Percentiles rank a stretch among this genome's conserved stretches.
Conservation (phyloP, 2,329 filamentous ascomycete species). For the Rasamsonia emersonii region DNA sequence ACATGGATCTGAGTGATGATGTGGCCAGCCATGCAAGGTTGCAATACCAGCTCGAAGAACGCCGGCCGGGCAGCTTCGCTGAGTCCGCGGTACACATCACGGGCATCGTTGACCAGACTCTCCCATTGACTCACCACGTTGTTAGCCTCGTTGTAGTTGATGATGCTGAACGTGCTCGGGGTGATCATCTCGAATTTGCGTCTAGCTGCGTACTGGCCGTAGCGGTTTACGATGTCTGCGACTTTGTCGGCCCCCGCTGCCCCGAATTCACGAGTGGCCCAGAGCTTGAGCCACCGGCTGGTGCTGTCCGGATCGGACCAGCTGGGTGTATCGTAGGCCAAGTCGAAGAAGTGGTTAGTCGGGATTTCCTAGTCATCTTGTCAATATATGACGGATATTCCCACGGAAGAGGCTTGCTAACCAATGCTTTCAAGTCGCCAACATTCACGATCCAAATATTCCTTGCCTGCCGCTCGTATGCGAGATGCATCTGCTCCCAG, state of each 20-base stretch:
- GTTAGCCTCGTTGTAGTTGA: constrained; percentile 59
- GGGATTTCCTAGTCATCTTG: too few relatives aligned
- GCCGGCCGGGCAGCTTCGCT: constrained; percentile 44
- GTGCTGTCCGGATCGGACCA: too few relatives aligned
- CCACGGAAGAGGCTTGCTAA: constrained; percentile 45
- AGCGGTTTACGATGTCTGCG: constrained; percentile 46
- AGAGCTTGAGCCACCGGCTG: too few relatives aligned
- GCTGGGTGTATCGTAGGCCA: too few relatives aligned
- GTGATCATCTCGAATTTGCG: constrained; percentile 57
- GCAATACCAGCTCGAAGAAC: constrained; percentile 56
- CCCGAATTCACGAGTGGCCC: too few relatives aligned
- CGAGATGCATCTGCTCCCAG: constrained; percentile 57
- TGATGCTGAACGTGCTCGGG: constrained; percentile 49
- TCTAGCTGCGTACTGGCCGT: constrained; percentile 48
- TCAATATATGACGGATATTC: too few relatives aligned
- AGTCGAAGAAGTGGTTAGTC: too few relatives aligned
- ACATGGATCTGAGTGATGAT: constrained; percentile 49
- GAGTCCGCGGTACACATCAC: constrained; percentile 48
- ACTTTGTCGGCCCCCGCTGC: constrained; percentile 39
- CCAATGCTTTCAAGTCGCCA: constrained; percentile 56
- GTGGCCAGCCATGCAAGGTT: constrained; percentile 51
- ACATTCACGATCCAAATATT: constrained; percentile 61
- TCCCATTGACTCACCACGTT: constrained; percentile 49
- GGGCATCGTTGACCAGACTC: constrained; percentile 44
- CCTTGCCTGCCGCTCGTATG: constrained; percentile 50